Evolutionary conservation across 805 yeast species (phyloP).

Genomic region (Saturnispora silvae): DNA sequence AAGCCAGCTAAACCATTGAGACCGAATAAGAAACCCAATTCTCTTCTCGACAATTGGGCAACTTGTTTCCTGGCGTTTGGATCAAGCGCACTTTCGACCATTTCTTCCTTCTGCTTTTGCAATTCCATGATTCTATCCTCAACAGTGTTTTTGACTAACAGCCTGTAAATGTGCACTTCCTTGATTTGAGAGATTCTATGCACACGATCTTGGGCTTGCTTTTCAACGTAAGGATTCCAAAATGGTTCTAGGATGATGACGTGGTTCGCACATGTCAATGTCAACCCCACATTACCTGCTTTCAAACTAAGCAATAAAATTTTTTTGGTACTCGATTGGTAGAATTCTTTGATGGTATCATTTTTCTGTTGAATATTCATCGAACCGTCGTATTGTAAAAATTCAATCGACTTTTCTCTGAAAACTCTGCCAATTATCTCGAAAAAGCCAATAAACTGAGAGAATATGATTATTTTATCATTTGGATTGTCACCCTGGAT

Average conservation of each 20-base stretch:
- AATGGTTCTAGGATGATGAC: conserved; percentile 89
- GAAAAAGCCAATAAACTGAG: conserved; percentile 76
- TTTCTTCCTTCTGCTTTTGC: conserved; percentile 65
- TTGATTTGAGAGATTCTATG: conserved; percentile 86
- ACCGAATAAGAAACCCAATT: conserved; percentile 70
- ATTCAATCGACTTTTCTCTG: conserved; percentile 34
- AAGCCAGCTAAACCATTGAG: conserved; percentile 20
- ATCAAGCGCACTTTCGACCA: conserved; percentile 78
- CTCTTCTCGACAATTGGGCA: conserved; percentile 52
- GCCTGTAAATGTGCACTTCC: conserved; percentile 66
- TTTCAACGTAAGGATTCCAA: conserved; percentile 97
- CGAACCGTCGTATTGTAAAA: conserved; percentile 68
- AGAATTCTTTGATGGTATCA: conserved; percentile 51
- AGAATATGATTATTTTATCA: conserved; percentile 75
- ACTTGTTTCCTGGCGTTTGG: conserved; percentile 60
- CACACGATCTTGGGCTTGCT: conserved; percentile 94
- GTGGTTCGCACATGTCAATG: conserved; percentile 89
- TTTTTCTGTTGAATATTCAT: conserved; percentile 66
- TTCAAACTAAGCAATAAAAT: conserved; percentile 74
- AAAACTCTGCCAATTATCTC: conserved; percentile 51
- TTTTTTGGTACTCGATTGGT: conserved; percentile 37
- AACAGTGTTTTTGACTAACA: conserved; percentile 61
- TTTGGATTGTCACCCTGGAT: conserved; percentile 40
- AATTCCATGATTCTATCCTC: conserved; percentile 82
- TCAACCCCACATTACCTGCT: conserved; percentile 93